Base-by-base conservation (phyloP, 2,329 filamentous ascomycete genomes). In the Penicillium concentricum region DNA sequence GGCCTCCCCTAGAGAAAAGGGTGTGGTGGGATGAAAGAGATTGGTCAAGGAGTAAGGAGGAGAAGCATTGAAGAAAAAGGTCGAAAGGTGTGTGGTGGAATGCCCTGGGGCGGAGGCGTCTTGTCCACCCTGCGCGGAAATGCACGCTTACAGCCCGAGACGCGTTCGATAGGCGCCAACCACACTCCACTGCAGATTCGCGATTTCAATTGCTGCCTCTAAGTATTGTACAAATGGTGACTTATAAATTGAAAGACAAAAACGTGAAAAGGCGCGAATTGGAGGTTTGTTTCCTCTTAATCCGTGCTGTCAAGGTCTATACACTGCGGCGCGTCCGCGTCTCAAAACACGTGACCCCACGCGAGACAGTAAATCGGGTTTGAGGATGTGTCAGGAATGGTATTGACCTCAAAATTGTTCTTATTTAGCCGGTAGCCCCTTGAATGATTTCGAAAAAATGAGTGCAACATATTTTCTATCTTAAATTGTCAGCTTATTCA, bases 121-220 rank as follows among this genome's bases (percentile, higher is more conserved):
- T 71, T 57, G 64, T 69, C 64, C 44, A 34, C 28, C 68, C 69
- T 70, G 64, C 70, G 71, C 70, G 71, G 70, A 72, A 72, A 72
- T 71, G 71, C 71, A 73, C 71, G 71, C 70, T 72, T 73, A 69
- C 69, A 72, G 57, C 54, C 69, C 66, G 69, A 73, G 71, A 74
- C 71, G 71, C 71, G 71, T 74, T 73, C 70, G 64, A 71, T 72
- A 73, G 70, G 64, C 71, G 70, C 70, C 70, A 66, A 64, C 65
- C 62, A 72, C 68, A 61, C 67, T 72, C 68, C 70, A 73, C 69
- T 59, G 56, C 56, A 50, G 44, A 58, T 47, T 63, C 55, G 48
- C 60, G 47, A 39, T 38, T 54, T 39, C 30, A 61, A 57, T 53
- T 59, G 20, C 24, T 51, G 18, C 44, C 45, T 38, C 9, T n/a